Evolutionary conservation across 352 stramenopile genomes (phyloP).

Genomic region (Globisporangium camurandrum): DNA sequence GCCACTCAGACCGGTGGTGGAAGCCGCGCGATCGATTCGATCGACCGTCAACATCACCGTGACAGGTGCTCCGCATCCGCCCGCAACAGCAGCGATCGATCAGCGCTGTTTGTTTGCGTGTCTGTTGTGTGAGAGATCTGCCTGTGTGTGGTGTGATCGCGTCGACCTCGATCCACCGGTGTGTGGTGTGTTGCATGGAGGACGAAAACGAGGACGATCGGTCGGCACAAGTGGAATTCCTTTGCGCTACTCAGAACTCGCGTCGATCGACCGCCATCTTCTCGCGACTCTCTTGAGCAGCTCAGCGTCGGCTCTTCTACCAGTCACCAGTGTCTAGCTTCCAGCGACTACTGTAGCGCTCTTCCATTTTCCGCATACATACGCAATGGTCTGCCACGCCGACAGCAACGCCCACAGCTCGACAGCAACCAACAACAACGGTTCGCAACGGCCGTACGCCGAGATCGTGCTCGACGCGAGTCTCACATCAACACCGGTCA

Average conservation of each 20-base stretch:
- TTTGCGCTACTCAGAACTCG: constrained; percentile 7
- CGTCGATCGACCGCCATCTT: no score
- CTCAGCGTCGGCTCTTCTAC: no score
- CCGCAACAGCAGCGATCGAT: no score
- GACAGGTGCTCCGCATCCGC: not conserved
- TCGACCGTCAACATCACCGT: not conserved
- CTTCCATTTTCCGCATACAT: not conserved
- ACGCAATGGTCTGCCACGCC: constrained; percentile 11
- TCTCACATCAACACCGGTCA: constrained; percentile 16
- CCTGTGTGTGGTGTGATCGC: not conserved
- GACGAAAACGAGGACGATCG: no score
- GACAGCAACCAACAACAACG: constrained; percentile 15
- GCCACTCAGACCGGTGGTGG: not conserved
- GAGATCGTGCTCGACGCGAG: constrained; percentile 40
- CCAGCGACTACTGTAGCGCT: not conserved
- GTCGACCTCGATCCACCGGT: not conserved
- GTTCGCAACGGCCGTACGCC: constrained; percentile 40
- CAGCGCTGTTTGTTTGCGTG: no score
- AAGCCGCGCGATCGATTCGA: not conserved
- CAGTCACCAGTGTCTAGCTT: not conserved
- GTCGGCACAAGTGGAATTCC: constrained; percentile 16
- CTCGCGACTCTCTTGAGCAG: not conserved
- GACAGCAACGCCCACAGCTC: constrained; percentile 45
- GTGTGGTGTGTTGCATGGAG: not conserved
- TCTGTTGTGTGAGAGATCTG: no score